Evolutionary conservation across 2,329 filamentous ascomycete species (phyloP).

Genomic region (Endoconidiophora laricicola): DNA sequence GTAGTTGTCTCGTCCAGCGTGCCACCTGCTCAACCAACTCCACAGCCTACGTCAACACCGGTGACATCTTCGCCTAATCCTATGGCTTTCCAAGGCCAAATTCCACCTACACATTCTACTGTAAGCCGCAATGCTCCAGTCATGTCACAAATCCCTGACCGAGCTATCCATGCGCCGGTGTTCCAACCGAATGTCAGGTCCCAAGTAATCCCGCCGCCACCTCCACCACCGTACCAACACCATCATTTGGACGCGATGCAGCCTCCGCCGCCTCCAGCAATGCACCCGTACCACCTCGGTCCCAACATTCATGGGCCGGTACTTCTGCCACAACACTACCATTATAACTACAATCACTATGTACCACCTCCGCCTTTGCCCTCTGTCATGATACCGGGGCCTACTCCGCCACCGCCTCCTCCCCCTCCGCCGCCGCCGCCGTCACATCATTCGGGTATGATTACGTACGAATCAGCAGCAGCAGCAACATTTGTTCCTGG

Average conservation of each 20-base stretch:
- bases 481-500: not conserved
- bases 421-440: too few relatives aligned
- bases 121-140: slow-evolving; percentile 19
- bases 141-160: slow-evolving; percentile 80
- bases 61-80: not conserved
- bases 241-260: slow-evolving; percentile 22
- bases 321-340: slow-evolving; percentile 17
- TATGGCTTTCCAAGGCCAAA: not conserved
- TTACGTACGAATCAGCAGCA: not conserved
- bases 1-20: slow-evolving; percentile 1
- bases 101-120: not conserved
- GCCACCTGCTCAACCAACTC: not conserved
- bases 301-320: not conserved
- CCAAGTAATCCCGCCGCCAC: slow-evolving; percentile 23
- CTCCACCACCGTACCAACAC: slow-evolving; percentile 35
- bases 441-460: too few relatives aligned
- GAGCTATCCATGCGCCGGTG: slow-evolving; percentile 74
- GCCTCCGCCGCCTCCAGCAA: not conserved
- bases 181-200: slow-evolving; percentile 44
- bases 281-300: not conserved
- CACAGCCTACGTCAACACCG: slow-evolving; percentile 43
- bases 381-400: slow-evolving; percentile 25
- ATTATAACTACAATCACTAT: not conserved
- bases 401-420: too few relatives aligned
- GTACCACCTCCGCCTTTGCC: slow-evolving; percentile 19